These are phyloP conservation scores for Phyllosticta citriasiana DNA, from an alignment of 2,329 filamentous ascomycete species.

Conservation along the genomic window DNA sequence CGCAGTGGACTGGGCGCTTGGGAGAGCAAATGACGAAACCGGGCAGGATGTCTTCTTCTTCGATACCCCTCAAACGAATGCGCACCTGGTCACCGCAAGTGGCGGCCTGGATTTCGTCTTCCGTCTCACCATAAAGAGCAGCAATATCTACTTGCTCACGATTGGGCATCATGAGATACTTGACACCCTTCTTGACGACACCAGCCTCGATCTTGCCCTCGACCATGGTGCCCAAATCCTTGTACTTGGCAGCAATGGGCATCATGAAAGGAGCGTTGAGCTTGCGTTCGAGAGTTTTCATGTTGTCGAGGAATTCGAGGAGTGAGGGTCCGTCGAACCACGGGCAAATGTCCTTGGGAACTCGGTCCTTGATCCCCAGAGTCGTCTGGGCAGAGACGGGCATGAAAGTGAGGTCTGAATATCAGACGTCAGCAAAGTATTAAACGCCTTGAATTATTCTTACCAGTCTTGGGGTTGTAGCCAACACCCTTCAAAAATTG, in stretches of 20 bases:
- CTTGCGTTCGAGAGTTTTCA: slow-evolving; percentile 90
- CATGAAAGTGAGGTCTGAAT: slow-evolving; percentile 84
- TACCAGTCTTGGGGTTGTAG: slow-evolving; percentile 73
- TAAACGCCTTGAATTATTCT: not conserved
- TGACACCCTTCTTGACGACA: slow-evolving; percentile 82
- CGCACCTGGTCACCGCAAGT: slow-evolving; percentile 94
- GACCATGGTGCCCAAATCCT: slow-evolving; percentile 93
- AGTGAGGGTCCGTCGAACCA: slow-evolving; percentile 89
- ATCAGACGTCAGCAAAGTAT: slow-evolving; percentile 28
- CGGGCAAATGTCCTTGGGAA: slow-evolving; percentile 63
- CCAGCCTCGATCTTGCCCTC: slow-evolving; percentile 96
- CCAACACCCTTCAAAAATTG: slow-evolving; percentile 86
- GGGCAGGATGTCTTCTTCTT: slow-evolving; percentile 93
- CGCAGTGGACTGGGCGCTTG: slow-evolving; percentile 86
- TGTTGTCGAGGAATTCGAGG: slow-evolving; percentile 88
- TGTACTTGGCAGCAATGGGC: slow-evolving; percentile 92
- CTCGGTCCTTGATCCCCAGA: slow-evolving; percentile 76
- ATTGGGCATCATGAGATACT: slow-evolving; percentile 92
- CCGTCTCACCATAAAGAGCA: slow-evolving; percentile 87
- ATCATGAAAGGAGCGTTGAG: slow-evolving; percentile 99
- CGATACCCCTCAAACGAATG: slow-evolving; percentile 81
- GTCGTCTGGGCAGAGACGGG: slow-evolving; percentile 86
- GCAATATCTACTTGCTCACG: slow-evolving; percentile 69
- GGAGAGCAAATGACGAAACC: slow-evolving; percentile 95
- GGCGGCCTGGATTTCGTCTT: slow-evolving; percentile 75